Conservation (phyloP, 2,329 filamentous ascomycete species). For the Neofusicoccum sp. region DNA sequence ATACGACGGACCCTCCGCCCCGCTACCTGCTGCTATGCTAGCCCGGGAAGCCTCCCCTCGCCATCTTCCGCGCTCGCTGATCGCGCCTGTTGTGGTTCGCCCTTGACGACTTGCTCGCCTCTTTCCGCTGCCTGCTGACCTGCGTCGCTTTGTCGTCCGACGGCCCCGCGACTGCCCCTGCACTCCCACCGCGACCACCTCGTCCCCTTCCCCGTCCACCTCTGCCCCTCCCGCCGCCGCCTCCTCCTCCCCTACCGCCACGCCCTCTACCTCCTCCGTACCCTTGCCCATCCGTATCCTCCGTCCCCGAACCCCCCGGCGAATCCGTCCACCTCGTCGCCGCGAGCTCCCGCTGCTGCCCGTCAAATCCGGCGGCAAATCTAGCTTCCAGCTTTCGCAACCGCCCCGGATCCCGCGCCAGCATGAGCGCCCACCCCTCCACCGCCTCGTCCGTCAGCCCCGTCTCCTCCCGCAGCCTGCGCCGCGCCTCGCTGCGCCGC, state of each 20-base stretch:
- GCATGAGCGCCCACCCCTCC: constrained; percentile 91
- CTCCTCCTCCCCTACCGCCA: constrained; percentile 46
- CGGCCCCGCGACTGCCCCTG: constrained; percentile 60
- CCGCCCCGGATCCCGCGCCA: constrained; percentile 68
- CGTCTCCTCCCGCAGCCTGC: constrained; percentile 68
- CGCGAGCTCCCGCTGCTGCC: constrained; percentile 63
- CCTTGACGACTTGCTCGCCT: constrained; percentile 74
- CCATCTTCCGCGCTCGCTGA: constrained; percentile 61
- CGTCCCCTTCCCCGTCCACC: constrained; percentile 35
- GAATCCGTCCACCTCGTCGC: constrained; percentile 64
- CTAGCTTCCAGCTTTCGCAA: constrained; percentile 69
- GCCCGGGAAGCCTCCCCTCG: constrained; percentile 53
- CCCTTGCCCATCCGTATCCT: constrained; percentile 48
- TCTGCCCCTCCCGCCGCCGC: constrained; percentile 50
- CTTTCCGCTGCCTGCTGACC: constrained; percentile 70
- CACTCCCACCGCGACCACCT: constrained; percentile 33
- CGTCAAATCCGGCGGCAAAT: constrained; percentile 60
- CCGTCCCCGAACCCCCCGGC: constrained; percentile 55
- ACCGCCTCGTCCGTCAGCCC: constrained; percentile 91
- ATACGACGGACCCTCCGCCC: not conserved
- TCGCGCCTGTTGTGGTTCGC: constrained; percentile 87
- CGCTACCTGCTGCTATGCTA: constrained; percentile 20
- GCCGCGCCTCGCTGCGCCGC: constrained; percentile 61
- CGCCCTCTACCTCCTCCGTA: constrained; percentile 35
- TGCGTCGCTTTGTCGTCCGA: constrained; percentile 70